A percentile compares a stretch with the other conserved stretches of the same genome.
phyloP scores from a whole-genome alignment of 805 yeast genomes.

The Spathaspora passalidarum region DNA sequence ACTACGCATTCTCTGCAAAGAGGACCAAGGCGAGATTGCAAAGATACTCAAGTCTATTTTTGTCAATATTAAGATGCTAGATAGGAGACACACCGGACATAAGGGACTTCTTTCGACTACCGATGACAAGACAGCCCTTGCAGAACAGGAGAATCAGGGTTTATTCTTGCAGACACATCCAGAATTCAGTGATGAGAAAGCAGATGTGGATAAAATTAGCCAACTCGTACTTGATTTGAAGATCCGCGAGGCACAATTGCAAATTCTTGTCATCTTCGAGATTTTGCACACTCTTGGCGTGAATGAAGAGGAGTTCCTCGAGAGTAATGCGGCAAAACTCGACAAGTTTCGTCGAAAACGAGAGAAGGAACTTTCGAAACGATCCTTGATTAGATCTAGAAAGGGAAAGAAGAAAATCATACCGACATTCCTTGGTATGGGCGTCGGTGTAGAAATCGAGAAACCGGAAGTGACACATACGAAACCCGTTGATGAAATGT shows the following conservation, averaged over 20 bases:
- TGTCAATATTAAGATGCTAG: slow-evolving; percentile 37
- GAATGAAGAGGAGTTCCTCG: slow-evolving; percentile 35
- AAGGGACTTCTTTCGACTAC: neutral
- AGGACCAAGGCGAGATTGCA: slow-evolving; percentile 14
- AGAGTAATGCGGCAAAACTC: slow-evolving; percentile 8
- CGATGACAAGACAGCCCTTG: neutral
- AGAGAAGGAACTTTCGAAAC: slow-evolving; percentile 15
- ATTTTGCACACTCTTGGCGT: slow-evolving; percentile 31
- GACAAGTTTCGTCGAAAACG: neutral
- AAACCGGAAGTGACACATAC: slow-evolving; percentile 1
- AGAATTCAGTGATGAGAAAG: neutral
- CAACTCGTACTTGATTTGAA: slow-evolving; percentile 41
- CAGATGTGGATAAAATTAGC: slow-evolving; percentile 16
- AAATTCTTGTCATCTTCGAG: slow-evolving; percentile 48
- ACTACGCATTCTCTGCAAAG: slow-evolving; percentile 39
- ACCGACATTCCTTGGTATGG: slow-evolving; percentile 44
- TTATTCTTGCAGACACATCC: neutral
- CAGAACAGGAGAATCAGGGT: neutral
- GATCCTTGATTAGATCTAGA: slow-evolving; percentile 20
- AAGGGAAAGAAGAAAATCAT: slow-evolving; percentile 23
- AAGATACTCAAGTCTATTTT: slow-evolving; percentile 28
- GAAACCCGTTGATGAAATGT: slow-evolving; percentile 22
- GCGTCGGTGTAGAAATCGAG: slow-evolving; percentile 9
- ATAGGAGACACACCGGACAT: slow-evolving; percentile 31
- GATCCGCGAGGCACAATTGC: slow-evolving; percentile 55